Conservation (phyloP, 2,329 filamentous ascomycete genomes). For the Herpotrichia juniperi region DNA sequence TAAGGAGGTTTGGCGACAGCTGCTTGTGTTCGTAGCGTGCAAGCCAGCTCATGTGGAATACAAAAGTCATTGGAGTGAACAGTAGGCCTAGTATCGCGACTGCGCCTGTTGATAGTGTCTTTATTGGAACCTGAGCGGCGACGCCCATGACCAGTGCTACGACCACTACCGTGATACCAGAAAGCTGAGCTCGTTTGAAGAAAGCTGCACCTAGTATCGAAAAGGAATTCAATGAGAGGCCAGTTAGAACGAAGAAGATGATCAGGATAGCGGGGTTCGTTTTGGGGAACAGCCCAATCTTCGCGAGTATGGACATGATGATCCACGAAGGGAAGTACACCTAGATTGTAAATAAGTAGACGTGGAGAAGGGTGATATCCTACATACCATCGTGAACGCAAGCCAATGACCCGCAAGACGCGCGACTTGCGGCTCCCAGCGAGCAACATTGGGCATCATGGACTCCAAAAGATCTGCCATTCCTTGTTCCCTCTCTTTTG, state of each 20-base stretch:
- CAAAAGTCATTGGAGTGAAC: conserved; percentile 84
- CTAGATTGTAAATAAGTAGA: conserved; percentile 3
- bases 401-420: conserved; percentile 80
- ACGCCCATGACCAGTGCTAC: conserved; percentile 75
- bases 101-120: conserved; percentile 62
- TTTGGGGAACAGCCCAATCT: conserved; percentile 55
- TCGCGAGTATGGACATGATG: conserved; percentile 70
- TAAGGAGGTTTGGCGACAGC: conserved; percentile 63
- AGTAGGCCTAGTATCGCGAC: conserved; percentile 73
- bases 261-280: conserved; percentile 49
- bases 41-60: conserved; percentile 76
- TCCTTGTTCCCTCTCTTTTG: conserved; percentile 79
- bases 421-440: conserved; percentile 76
- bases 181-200: conserved; percentile 83
- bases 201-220: conserved; percentile 78
- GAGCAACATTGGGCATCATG: conserved; percentile 78
- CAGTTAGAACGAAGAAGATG: conserved; percentile 70
- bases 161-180: conserved; percentile 76
- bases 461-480: conserved; percentile 87
- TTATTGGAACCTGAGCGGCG: conserved; percentile 71
- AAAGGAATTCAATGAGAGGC: conserved; percentile 75
- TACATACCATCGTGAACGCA: conserved; percentile 67
- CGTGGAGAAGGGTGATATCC: neutral
- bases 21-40: conserved; percentile 73
- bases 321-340: conserved; percentile 83